These are phyloP conservation scores for Flaveria brownii DNA, from an alignment of 129 eudicot genomes.

Conservation along the genomic window DNA sequence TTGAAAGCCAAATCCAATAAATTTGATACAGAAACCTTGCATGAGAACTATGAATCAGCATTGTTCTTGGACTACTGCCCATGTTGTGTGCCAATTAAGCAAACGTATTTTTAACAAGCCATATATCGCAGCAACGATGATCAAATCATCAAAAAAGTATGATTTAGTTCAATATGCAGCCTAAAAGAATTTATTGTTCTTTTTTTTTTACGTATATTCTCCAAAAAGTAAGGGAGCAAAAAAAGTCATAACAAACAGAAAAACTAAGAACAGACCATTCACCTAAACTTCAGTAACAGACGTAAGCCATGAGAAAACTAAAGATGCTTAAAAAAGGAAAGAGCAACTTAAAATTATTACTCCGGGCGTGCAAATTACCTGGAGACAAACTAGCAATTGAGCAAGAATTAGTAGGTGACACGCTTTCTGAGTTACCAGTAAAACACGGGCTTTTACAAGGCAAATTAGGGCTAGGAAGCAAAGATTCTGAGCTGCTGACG, in stretches of 20 bases:
- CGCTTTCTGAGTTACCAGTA: conserved; percentile 53
- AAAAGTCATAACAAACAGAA: not conserved
- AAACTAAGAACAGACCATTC: not conserved
- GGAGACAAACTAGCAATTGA: conserved; percentile 86
- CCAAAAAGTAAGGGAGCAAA: not conserved
- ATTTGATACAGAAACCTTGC: not conserved
- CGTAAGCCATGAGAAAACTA: not conserved
- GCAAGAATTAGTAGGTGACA: conserved; percentile 86
- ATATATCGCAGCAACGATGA: not conserved
- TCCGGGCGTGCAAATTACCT: conserved; percentile 44
- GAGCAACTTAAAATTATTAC: not conserved
- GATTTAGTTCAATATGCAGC: not conserved
- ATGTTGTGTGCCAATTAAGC: not conserved
- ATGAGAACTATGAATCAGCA: not conserved
- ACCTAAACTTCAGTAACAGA: not conserved
- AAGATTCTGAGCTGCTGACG: conserved; percentile 43
- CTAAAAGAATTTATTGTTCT: not conserved
- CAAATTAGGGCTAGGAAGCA: conserved; percentile 36
- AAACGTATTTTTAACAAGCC: not conserved
- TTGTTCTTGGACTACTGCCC: not conserved
- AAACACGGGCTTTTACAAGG: conserved; percentile 62
- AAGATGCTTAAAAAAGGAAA: not conserved
- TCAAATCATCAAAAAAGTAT: not conserved
- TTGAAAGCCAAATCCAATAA: not conserved
- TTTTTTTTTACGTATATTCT: not conserved